Evolutionary conservation across 352 stramenopile genomes (phyloP).

Genomic region (Nothophytophthora sp.): DNA sequence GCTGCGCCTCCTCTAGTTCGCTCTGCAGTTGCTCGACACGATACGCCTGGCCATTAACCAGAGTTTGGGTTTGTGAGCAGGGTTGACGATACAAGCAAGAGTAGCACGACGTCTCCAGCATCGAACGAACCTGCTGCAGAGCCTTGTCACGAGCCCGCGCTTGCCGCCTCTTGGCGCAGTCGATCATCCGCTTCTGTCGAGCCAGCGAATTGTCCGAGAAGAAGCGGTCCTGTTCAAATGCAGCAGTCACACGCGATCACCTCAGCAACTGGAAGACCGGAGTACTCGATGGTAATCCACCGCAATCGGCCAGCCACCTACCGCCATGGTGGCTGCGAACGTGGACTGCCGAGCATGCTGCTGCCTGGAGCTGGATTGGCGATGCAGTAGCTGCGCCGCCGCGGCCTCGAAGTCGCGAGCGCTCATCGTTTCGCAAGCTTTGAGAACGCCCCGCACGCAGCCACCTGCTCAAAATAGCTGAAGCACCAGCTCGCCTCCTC

Average conservation of each 20-base stretch:
- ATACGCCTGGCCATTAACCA: conserved; percentile 46
- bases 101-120: not conserved
- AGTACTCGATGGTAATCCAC: no score
- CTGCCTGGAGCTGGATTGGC: conserved; percentile 35
- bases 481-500: no score
- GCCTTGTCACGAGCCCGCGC: conserved; percentile 49
- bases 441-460: no score
- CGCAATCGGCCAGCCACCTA: no score
- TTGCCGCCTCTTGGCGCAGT: conserved; percentile 61
- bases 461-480: conserved; percentile 23
- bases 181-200: conserved; percentile 50
- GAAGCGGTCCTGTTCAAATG: conserved; percentile 55
- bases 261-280: no score
- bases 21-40: conserved; percentile 48
- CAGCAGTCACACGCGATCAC: no score
- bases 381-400: conserved; percentile 37
- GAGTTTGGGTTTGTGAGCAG: no score
- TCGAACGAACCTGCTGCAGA: conserved; percentile 40
- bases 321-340: conserved; percentile 42
- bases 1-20: conserved; percentile 44
- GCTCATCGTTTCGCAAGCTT: conserved; percentile 25
- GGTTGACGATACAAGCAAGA: not conserved
- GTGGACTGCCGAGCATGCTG: conserved; percentile 28
- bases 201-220: conserved; percentile 73
- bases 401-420: conserved; percentile 19